Conservation (phyloP, 202 grass and related monocot species). For the Miscanthus sacchariflorus region DNA sequence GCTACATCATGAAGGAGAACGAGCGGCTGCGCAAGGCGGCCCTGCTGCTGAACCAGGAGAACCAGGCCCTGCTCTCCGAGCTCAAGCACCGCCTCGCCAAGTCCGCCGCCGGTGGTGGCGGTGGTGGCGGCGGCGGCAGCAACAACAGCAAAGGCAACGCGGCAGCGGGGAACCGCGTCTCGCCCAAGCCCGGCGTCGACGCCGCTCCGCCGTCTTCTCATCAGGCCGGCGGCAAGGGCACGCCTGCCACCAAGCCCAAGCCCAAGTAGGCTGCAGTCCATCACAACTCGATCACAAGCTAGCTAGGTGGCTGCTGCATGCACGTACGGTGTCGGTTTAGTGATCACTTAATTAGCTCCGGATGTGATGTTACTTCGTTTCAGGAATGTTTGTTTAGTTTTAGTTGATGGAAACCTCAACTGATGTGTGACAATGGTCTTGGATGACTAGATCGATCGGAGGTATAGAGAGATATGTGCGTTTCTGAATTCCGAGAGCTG, state of each 20-base stretch:
- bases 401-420: constrained; percentile 8
- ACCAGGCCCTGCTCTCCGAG: constrained; percentile 75
- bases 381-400: constrained; percentile 14
- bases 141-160: neutral
- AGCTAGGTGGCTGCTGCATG: neutral
- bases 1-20: constrained; percentile 88
- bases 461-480: neutral
- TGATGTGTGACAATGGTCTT: neutral
- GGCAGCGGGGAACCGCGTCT: constrained; percentile 11
- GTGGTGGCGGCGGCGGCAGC: too few species aligned
- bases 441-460: neutral
- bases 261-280: neutral
- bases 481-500: neutral
- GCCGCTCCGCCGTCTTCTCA: constrained; percentile 36
- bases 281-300: neutral
- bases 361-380: neutral
- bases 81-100: constrained; percentile 73
- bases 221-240: constrained; percentile 45
- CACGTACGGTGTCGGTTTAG: constrained; percentile 30
- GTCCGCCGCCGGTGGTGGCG: neutral
- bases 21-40: constrained; percentile 83
- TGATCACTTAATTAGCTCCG: neutral
- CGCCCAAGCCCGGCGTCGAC: constrained; percentile 26
- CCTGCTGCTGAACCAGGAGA: constrained; percentile 75
- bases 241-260: constrained; percentile 30